A percentile compares a stretch with the other conserved stretches of the same genome.
These are phyloP conservation scores for Entomophthora muscae DNA, from an alignment of 371 early-diverging fungal species.

Conservation along the genomic window DNA sequence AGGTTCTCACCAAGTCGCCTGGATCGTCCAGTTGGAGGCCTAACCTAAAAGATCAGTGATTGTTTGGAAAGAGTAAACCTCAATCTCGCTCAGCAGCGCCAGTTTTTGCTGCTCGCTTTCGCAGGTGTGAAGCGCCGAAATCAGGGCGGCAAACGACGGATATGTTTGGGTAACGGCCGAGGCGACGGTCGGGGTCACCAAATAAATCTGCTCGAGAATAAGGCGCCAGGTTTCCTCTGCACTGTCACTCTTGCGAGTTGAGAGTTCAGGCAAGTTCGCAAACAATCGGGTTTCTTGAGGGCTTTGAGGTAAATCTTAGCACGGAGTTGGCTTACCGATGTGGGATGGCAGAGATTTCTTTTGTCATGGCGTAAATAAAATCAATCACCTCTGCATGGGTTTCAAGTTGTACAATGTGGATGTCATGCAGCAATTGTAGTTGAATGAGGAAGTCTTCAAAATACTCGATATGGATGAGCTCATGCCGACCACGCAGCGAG, in stretches of 20 bases:
- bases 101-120: not conserved
- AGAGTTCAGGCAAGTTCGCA: not conserved
- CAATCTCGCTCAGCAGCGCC: not conserved
- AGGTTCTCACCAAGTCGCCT: not conserved
- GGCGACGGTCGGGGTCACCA: not conserved
- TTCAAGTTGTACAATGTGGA: not conserved
- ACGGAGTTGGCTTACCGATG: not conserved
- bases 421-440: not conserved
- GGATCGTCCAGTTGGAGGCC: not conserved
- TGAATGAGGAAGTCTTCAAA: not conserved
- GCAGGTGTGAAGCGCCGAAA: not conserved
- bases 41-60: not conserved
- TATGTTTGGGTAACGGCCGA: not conserved
- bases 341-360: not conserved
- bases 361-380: not conserved
- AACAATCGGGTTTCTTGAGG: not conserved
- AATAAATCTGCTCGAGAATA: not conserved
- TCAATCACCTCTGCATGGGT: not conserved
- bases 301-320: not conserved
- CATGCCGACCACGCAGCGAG: not conserved
- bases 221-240: not conserved
- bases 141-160: not conserved
- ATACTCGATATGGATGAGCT: not conserved
- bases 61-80: not conserved
- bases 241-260: not conserved